These are phyloP conservation scores for Spinellus fusiger DNA, from an alignment of 192 early-diverging fungal genomes.

Conservation along the genomic window DNA sequence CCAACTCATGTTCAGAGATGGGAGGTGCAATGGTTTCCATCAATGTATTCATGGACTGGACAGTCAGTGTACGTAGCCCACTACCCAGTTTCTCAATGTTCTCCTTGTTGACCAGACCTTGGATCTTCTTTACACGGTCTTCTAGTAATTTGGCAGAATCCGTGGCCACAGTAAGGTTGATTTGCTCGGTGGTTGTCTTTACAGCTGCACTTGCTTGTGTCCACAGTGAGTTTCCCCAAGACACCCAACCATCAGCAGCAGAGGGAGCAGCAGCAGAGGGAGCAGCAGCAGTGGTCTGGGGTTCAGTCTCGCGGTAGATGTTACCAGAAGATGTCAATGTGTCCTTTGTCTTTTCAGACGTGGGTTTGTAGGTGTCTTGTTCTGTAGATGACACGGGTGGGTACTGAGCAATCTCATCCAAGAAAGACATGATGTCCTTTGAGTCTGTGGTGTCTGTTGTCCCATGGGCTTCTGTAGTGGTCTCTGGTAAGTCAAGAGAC, in stretches of 20 bases:
- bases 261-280: not conserved
- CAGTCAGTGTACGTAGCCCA: slow-evolving; percentile 41
- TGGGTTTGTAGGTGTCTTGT: slow-evolving; percentile 1
- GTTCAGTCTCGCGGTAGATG: no score
- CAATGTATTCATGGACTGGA: slow-evolving; percentile 40
- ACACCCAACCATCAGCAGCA: slow-evolving; percentile 18
- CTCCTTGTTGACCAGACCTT: slow-evolving; percentile 45
- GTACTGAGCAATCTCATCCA: slow-evolving; percentile 28
- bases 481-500: slow-evolving; percentile 20
- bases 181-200: slow-evolving; percentile 49
- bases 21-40: slow-evolving; percentile 54
- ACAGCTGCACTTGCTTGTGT: slow-evolving; percentile 50
- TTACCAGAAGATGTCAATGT: no score
- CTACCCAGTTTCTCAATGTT: slow-evolving; percentile 54
- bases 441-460: slow-evolving; percentile 9
- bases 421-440: slow-evolving; percentile 33
- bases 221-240: slow-evolving; percentile 44
- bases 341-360: not conserved
- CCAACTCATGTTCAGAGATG: slow-evolving; percentile 53
- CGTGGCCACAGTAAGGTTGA: slow-evolving; percentile 44
- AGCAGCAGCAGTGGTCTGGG: not conserved
- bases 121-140: slow-evolving; percentile 41
- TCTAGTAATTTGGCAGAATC: slow-evolving; percentile 41
- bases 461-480: not conserved
- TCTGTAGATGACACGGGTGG: not conserved